Conservation (phyloP, 1,139 yeast species). For the Scheffersomyces lignicola region DNA sequence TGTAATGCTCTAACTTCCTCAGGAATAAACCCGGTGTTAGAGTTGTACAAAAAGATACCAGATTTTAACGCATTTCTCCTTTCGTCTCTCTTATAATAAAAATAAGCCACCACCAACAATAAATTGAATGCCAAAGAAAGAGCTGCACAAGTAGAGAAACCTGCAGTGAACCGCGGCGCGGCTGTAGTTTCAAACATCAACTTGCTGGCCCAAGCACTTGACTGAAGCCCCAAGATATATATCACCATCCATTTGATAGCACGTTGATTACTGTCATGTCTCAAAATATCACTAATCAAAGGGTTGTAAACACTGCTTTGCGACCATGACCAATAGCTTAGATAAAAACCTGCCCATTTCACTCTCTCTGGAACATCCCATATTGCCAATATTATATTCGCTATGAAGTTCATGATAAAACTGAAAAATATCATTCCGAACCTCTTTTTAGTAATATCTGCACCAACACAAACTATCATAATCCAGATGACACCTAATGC, state of each 20-base stretch:
- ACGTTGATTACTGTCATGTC: conserved; percentile 24
- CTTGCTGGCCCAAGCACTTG: conserved; percentile 25
- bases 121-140: conserved; percentile 18
- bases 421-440: conserved; percentile 27
- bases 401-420: conserved; percentile 27
- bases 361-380: conserved; percentile 39
- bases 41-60: conserved; percentile 32
- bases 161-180: conserved; percentile 51
- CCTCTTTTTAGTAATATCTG: conserved; percentile 27
- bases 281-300: conserved; percentile 20
- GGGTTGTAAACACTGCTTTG: conserved; percentile 26
- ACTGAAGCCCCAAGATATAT: conserved; percentile 26
- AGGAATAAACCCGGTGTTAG: conserved; percentile 1
- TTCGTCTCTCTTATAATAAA: conserved; percentile 55
- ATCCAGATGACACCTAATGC: conserved; percentile 53
- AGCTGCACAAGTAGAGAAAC: conserved; percentile 35
- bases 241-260: conserved; percentile 27
- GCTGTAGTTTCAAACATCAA: conserved; percentile 45
- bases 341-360: conserved; percentile 36
- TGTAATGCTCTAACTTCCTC: conserved; percentile 2
- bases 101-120: conserved; percentile 30
- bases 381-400: conserved; percentile 34
- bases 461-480: conserved; percentile 32
- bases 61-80: conserved; percentile 42
- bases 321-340: conserved; percentile 20